A percentile compares a stretch with the other conserved stretches of the same genome.
phyloP scores from a whole-genome alignment of 2,329 filamentous ascomycete species.

The Nemania bipapillata region DNA sequence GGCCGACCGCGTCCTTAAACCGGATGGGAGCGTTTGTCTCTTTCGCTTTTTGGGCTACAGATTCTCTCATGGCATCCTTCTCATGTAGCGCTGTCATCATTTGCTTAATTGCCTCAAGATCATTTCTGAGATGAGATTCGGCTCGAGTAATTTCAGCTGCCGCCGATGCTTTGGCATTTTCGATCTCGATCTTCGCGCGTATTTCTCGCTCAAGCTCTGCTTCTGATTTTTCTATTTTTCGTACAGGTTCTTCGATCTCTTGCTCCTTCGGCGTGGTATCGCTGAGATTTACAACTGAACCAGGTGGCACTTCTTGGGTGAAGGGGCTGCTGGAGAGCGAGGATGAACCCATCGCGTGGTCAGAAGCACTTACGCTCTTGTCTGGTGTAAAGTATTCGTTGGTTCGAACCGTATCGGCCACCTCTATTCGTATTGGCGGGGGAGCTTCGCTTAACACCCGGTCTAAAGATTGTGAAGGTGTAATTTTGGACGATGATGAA shows the following conservation, averaged over 20 bases:
- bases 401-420: not conserved
- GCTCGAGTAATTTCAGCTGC: not conserved
- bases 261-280: not conserved
- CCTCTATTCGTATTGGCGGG: not conserved
- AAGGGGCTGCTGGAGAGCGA: not conserved
- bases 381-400: not conserved
- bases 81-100: not conserved
- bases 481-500: not conserved
- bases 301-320: not conserved
- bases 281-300: not conserved
- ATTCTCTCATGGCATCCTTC: not conserved
- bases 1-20: constrained; percentile 90
- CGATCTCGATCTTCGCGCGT: not conserved
- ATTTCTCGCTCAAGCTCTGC: not conserved
- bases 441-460: not conserved
- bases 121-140: not conserved
- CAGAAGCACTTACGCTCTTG: not conserved
- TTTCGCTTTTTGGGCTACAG: constrained; percentile 52
- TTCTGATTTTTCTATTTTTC: not conserved
- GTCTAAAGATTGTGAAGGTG: not conserved
- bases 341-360: not conserved
- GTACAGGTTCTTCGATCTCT: not conserved
- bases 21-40: constrained; percentile 73
- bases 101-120: not conserved
- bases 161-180: not conserved